These are phyloP conservation scores for Phlebiopsis gigantea DNA, from an alignment of 768 basidiomycete species.

Conservation along the genomic window DNA sequence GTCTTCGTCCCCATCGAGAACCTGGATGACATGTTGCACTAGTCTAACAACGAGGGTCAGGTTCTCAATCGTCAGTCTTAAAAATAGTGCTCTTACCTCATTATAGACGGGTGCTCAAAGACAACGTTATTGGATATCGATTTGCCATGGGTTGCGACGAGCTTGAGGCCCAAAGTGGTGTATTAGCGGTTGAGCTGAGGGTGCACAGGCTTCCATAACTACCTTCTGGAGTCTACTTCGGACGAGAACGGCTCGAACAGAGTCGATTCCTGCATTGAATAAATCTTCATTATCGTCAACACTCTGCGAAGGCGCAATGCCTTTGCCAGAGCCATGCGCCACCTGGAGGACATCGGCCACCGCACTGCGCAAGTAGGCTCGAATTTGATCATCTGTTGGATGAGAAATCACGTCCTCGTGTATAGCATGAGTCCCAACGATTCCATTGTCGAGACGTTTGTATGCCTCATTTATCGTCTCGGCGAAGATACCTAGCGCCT, in stretches of 20 bases:
- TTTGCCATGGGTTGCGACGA: not conserved
- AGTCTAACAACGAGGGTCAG: not conserved
- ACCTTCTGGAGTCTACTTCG: constrained; percentile 5
- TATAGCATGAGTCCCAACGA: not conserved
- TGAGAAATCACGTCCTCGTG: not conserved
- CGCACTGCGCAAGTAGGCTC: not conserved
- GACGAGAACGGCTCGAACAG: constrained; percentile 3
- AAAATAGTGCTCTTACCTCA: too few species aligned
- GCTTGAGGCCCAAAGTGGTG: too few species aligned
- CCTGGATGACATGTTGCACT: not conserved
- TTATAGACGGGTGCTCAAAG: constrained; percentile 8
- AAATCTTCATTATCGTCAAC: constrained; percentile 6
- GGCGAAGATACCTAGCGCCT: constrained; percentile 2
- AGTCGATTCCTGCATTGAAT: constrained; percentile 6
- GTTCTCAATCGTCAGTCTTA: not conserved
- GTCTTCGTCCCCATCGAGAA: not conserved
- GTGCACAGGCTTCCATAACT: too few species aligned
- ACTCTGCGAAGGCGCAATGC: not conserved
- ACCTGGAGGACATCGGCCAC: not conserved
- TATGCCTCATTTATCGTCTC: constrained; percentile 2
- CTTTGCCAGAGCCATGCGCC: not conserved
- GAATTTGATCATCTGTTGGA: not conserved
- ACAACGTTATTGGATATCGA: constrained; percentile 2
- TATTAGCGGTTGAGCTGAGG: too few species aligned
- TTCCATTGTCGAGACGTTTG: constrained; percentile 1